These are phyloP conservation scores for Pseudogymnoascus sp. DNA, from an alignment of 2,329 filamentous ascomycete species.

Conservation along the genomic window DNA sequence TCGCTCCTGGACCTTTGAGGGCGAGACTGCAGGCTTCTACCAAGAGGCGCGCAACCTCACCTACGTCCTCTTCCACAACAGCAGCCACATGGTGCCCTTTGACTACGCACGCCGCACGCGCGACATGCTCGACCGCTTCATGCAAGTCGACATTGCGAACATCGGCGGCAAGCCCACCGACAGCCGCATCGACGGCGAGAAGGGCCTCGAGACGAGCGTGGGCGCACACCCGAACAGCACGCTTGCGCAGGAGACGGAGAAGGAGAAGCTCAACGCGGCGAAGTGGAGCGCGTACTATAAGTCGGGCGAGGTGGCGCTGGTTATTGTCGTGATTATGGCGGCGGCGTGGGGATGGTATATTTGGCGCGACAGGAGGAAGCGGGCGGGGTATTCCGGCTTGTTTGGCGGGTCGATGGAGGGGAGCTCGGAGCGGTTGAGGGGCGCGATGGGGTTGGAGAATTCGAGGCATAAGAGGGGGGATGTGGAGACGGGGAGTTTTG, in stretches of 20 bases:
- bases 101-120: constrained; percentile 79
- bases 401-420: constrained; percentile 26
- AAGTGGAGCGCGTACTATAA: constrained; percentile 66
- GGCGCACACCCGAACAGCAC: constrained; percentile 63
- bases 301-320: constrained; percentile 61
- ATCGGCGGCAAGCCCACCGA: constrained; percentile 70
- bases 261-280: constrained; percentile 56
- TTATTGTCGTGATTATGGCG: constrained; percentile 59
- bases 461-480: constrained; percentile 45
- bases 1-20: constrained; percentile 89
- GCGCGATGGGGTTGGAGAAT: constrained; percentile 36
- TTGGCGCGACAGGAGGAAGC: constrained; percentile 54
- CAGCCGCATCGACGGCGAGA: constrained; percentile 63
- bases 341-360: constrained; percentile 56
- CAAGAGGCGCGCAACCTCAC: constrained; percentile 92
- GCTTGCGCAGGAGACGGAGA: constrained; percentile 53
- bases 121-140: constrained; percentile 97
- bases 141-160: constrained; percentile 81
- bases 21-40: constrained; percentile 80
- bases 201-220: constrained; percentile 58
- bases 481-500: constrained; percentile 58
- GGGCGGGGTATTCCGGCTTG: constrained; percentile 44
- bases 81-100: constrained; percentile 97
- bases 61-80: constrained; percentile 91
- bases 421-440: constrained; percentile 20